Evolutionary conservation across 768 basidiomycete genomes (phyloP).

Genomic region (Leccinum obscurum): DNA sequence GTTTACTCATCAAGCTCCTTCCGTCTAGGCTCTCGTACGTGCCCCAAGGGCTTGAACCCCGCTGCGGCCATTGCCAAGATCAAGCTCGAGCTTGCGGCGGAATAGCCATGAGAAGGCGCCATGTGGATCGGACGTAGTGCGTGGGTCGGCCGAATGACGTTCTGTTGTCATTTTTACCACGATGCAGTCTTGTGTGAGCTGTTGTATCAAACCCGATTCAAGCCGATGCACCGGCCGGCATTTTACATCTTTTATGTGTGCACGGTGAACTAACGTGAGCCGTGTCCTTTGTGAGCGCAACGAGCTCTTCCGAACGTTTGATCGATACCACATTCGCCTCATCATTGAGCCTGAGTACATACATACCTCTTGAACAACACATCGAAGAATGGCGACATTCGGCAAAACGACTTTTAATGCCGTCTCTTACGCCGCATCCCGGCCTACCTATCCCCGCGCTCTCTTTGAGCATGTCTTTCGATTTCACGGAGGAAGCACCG

Average conservation of each 20-base stretch:
- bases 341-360: not conserved
- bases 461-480: conserved; percentile 63
- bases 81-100: conserved; percentile 84
- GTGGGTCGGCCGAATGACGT: conserved; percentile 1
- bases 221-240: not conserved
- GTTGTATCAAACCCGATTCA: not conserved
- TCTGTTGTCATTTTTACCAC: conserved; percentile 2
- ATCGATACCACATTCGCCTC: not conserved
- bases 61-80: conserved; percentile 91
- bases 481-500: conserved; percentile 45
- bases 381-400: conserved; percentile 66
- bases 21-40: conserved; percentile 78
- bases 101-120: conserved; percentile 37
- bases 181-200: not conserved
- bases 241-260: not conserved
- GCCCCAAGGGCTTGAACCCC: conserved; percentile 95
- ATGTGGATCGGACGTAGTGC: not conserved
- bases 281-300: not conserved
- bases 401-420: conserved; percentile 70
- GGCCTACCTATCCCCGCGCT: conserved; percentile 71
- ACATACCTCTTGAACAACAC: not conserved
- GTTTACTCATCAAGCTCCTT: not conserved
- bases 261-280: not conserved
- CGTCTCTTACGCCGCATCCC: conserved; percentile 59
- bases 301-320: not conserved